phyloP scores from a whole-genome alignment of 495 filamentous ascomycete species.

The Aeminium ludgeri region DNA sequence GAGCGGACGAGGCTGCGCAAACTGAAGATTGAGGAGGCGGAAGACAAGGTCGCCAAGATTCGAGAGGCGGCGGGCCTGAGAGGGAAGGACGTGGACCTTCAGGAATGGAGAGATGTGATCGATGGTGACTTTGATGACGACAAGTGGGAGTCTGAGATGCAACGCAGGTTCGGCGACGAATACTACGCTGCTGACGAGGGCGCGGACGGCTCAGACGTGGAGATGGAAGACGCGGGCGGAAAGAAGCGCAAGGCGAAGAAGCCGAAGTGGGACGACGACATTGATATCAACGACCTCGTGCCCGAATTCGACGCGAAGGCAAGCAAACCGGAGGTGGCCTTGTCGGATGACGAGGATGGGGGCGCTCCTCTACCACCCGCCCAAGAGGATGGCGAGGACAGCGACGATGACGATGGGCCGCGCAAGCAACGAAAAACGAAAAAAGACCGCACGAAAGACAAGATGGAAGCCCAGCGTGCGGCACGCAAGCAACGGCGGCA shows the following conservation, averaged over 20 bases:
- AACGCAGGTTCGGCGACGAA: slow-evolving; percentile 63
- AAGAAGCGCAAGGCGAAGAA: slow-evolving; percentile 59
- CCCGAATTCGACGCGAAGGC: slow-evolving; percentile 59
- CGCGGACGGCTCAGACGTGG: slow-evolving; percentile 30
- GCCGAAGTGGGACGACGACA: slow-evolving; percentile 91
- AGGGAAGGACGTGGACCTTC: slow-evolving; percentile 48
- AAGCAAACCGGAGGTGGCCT: slow-evolving; percentile 32
- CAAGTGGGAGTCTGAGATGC: slow-evolving; percentile 79
- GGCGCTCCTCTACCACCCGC: slow-evolving; percentile 1
- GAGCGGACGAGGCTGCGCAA: slow-evolving; percentile 72
- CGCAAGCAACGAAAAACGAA: slow-evolving; percentile 21
- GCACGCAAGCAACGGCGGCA: slow-evolving; percentile 62
- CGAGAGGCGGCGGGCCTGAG: slow-evolving; percentile 66
- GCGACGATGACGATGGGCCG: slow-evolving; percentile 8
- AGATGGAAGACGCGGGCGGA: slow-evolving; percentile 27
- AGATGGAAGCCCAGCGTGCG: slow-evolving; percentile 47
- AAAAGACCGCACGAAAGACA: slow-evolving; percentile 45
- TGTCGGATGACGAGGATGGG: slow-evolving; percentile 36
- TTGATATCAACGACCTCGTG: slow-evolving; percentile 82
- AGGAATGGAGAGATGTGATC: slow-evolving; percentile 65
- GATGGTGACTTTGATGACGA: slow-evolving; percentile 75
- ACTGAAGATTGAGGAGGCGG: slow-evolving; percentile 73
- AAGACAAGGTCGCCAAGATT: slow-evolving; percentile 65
- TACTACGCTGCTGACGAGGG: slow-evolving; percentile 49
- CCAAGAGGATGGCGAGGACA: slow-evolving; percentile 4